Base-by-base conservation (phyloP, 1,139 yeast genomes). In the Lodderomyces jiufengensis region DNA sequence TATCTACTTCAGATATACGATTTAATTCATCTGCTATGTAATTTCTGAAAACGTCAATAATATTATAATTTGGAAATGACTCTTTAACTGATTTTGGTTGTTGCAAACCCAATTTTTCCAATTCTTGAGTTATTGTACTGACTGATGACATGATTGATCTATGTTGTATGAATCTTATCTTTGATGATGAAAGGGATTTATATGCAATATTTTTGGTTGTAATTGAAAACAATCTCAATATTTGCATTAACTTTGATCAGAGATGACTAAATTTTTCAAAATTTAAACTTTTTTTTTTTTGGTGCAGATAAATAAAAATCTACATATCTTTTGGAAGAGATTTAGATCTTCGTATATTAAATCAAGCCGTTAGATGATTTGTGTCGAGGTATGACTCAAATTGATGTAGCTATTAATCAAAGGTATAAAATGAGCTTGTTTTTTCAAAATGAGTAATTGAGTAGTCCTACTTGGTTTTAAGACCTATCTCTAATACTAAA, bases 11-110 rank as follows among this genome's bases (percentile, higher is more conserved):
- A 14, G 95, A 71, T 48, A 94, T 70, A 46, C 73, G 69, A 45
- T 84, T 71, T 44, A 92, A 73, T 59, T 90, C 92, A 43, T 76
- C 74, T 34, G 96, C 69, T 57, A 94, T 86, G 63, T 86, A 88
- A 59, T 88, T 85, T 70, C 97, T 84, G 72, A 84, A 78, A 29
- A 86, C 70, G 54, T 88, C 97, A 45, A 80, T 76, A 5, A 88
- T 80, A 59, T 85, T 87, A 55, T 68, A 69, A 34, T 73, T 76
- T n/a, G 95, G 94, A 51, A 63, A 73, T 0, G 95, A 79, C 14
- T 52, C 58, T 29, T 52, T 53, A 10, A 34, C 30, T 7, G 55
- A 37, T 9, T 51, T 28, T 5, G 72, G 67, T 37, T 54, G 56
- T 16, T 49, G 40, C 44, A 69, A 60, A 11, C 74, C 75, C 41